Evolutionary conservation across 1,284 basidiomycete genomes (phyloP).

Genomic region (Trichosporon ovoides): DNA sequence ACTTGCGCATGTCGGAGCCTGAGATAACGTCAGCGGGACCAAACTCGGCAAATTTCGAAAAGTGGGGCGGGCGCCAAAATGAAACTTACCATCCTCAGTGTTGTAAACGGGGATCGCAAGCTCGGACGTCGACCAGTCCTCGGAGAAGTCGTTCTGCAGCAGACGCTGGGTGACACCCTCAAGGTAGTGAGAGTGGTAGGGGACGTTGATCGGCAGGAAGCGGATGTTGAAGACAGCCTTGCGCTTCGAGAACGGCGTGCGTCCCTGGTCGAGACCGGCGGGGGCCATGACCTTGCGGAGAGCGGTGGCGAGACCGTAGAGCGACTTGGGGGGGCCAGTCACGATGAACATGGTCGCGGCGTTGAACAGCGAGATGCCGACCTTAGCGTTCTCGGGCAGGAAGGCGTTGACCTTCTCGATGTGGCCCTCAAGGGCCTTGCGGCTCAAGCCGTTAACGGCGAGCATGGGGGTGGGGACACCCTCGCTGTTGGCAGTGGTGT

Average conservation of each 20-base stretch:
- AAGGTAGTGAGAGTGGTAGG: slow-evolving; percentile 89
- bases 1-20: slow-evolving; percentile 75
- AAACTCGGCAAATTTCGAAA: slow-evolving; percentile 22
- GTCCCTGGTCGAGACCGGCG: slow-evolving; percentile 84
- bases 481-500: slow-evolving; percentile 86
- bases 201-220: slow-evolving; percentile 89
- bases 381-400: slow-evolving; percentile 69
- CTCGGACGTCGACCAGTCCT: slow-evolving; percentile 73
- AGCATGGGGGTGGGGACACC: slow-evolving; percentile 92
- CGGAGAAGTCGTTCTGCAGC: slow-evolving; percentile 66
- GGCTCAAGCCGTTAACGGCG: slow-evolving; percentile 73
- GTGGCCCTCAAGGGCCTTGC: slow-evolving; percentile 74
- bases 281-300: slow-evolving; percentile 85
- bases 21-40: slow-evolving; percentile 23
- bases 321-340: slow-evolving; percentile 84
- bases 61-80: background rate
- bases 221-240: slow-evolving; percentile 89
- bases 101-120: slow-evolving; percentile 82
- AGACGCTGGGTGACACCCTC: slow-evolving; percentile 70
- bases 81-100: slow-evolving; percentile 73
- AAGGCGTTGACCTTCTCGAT: slow-evolving; percentile 84
- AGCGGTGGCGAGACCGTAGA: slow-evolving; percentile 87
- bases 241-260: slow-evolving; percentile 86
- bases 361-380: slow-evolving; percentile 85
- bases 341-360: slow-evolving; percentile 86